These are phyloP conservation scores for Pseudonectria buxi DNA, from an alignment of 2,329 filamentous ascomycete species.

Conservation along the genomic window DNA sequence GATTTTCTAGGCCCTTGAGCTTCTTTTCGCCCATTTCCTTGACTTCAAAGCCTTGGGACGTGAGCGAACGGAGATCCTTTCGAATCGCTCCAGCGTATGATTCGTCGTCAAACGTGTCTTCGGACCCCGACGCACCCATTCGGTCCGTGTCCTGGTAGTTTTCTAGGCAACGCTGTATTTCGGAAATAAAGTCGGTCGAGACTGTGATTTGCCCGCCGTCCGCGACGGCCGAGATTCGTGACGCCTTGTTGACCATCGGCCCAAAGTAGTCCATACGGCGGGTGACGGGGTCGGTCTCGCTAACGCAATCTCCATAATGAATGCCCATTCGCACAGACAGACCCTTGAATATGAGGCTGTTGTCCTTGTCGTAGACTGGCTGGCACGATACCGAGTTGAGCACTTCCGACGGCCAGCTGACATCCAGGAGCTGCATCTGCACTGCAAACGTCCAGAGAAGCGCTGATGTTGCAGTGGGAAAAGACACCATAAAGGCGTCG, in stretches of 20 bases:
- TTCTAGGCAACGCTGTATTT: constrained; percentile 86
- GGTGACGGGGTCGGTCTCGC: constrained; percentile 91
- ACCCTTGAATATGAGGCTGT: constrained; percentile 85
- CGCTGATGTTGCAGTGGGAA: constrained; percentile 90
- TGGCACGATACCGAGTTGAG: constrained; percentile 80
- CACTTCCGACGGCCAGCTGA: constrained; percentile 90
- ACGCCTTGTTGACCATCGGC: constrained; percentile 96
- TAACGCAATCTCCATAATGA: constrained; percentile 91
- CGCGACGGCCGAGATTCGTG: constrained; percentile 87
- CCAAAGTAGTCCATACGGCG: constrained; percentile 99
- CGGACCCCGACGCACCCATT: constrained; percentile 59
- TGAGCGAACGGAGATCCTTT: constrained; percentile 79
- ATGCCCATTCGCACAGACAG: constrained; percentile 96
- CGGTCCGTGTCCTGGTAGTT: constrained; percentile 82
- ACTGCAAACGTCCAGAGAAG: constrained; percentile 95
- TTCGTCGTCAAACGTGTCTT: constrained; percentile 66
- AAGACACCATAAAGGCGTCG: constrained; percentile 98
- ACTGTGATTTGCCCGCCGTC: constrained; percentile 97
- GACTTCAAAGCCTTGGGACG: constrained; percentile 89
- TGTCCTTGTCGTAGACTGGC: constrained; percentile 74
- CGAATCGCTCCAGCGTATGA: constrained; percentile 68
- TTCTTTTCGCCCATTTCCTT: constrained; percentile 95
- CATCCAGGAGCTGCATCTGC: constrained; percentile 78
- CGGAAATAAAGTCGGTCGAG: constrained; percentile 92
- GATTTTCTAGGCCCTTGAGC: constrained; percentile 94